Evolutionary conservation across 495 filamentous ascomycete genomes (phyloP).

Genomic region (Talaromyces liani): DNA sequence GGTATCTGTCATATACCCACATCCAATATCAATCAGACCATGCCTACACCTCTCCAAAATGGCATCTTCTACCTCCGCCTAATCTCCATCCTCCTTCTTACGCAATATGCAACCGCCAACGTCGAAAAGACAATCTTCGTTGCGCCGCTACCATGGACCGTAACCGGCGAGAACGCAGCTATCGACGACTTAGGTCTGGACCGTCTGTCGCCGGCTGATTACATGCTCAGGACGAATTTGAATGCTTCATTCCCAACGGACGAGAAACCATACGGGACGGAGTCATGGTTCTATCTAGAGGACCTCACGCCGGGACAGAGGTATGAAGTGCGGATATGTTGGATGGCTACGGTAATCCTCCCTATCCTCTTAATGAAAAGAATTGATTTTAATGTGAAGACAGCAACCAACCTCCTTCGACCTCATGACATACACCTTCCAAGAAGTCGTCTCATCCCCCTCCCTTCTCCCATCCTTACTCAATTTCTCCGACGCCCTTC

Average conservation of each 20-base stretch:
- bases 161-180: conserved; percentile 48
- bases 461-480: conserved; percentile 57
- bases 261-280: conserved; percentile 44
- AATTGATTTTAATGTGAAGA: neutral
- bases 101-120: conserved; percentile 48
- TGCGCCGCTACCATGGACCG: conserved; percentile 48
- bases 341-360: conserved; percentile 72
- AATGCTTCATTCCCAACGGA: conserved; percentile 57
- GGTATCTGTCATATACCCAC: neutral
- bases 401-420: conserved; percentile 86
- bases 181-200: conserved; percentile 60
- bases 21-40: neutral
- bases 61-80: conserved; percentile 11
- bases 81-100: conserved; percentile 25
- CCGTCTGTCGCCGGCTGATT: conserved; percentile 49
- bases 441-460: conserved; percentile 49
- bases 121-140: conserved; percentile 89
- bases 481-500: conserved; percentile 49
- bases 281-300: conserved; percentile 81
- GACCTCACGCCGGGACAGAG: conserved; percentile 62
- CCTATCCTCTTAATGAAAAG: too few species aligned
- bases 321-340: conserved; percentile 91
- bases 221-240: conserved; percentile 52
- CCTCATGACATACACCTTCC: conserved; percentile 54
- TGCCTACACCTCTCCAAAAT: neutral